Evolutionary conservation across 345 rosid species (phyloP).

Genomic region (Ceriops decandra): DNA sequence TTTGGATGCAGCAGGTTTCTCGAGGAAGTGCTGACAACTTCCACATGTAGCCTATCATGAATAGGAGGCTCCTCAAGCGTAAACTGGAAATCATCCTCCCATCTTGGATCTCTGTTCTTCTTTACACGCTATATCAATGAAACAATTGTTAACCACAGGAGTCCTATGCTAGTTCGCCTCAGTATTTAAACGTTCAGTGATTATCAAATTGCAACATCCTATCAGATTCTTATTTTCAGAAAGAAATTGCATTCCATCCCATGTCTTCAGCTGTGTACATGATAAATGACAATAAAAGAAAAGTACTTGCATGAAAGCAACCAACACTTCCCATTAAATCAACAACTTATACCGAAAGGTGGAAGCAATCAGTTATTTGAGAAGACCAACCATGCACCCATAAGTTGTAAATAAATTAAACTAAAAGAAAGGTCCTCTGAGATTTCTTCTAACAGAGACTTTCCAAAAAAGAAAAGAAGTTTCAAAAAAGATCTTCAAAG

Average conservation of each 20-base stretch:
- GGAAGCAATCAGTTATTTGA: too few species aligned
- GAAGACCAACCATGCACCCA: too few species aligned
- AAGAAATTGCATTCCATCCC: not conserved
- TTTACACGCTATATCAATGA: constrained; percentile 50
- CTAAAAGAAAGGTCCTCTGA: not conserved
- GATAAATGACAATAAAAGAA: not conserved
- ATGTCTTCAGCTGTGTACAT: not conserved
- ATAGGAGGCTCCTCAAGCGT: constrained; percentile 73
- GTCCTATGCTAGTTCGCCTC: not conserved
- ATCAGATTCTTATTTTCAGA: not conserved
- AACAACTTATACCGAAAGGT: not conserved
- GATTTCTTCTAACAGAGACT: not conserved
- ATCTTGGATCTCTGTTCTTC: constrained; percentile 93
- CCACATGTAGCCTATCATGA: constrained; percentile 72
- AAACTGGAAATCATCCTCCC: constrained; percentile 85
- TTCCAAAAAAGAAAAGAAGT: not conserved
- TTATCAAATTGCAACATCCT: not conserved
- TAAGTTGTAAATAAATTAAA: too few species aligned
- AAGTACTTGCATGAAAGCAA: not conserved
- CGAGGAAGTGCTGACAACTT: constrained; percentile 73
- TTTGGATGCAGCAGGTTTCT: constrained; percentile 82
- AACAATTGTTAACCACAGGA: not conserved
- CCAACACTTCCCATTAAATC: not conserved
- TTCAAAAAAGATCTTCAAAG: not conserved
- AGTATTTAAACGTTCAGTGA: not conserved